These are phyloP conservation scores for Mycena rosella DNA, from an alignment of 768 basidiomycete genomes.

Conservation along the genomic window DNA sequence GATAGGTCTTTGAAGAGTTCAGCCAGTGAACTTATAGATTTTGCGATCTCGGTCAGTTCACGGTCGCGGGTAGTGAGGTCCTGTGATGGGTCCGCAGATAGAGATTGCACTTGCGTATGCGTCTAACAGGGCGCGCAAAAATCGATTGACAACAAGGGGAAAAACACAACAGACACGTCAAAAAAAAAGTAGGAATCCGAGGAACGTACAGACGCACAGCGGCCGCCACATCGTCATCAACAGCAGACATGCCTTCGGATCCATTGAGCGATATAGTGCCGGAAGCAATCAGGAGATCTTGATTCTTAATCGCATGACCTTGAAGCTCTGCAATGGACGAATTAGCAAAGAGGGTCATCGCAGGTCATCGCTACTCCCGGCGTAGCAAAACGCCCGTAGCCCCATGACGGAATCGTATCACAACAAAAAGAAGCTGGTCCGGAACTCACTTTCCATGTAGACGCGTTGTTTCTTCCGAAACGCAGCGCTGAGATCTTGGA, in stretches of 20 bases:
- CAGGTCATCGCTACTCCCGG: slow-evolving; percentile 13
- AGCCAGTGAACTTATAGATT: slow-evolving; percentile 90
- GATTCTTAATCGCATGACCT: slow-evolving; percentile 98
- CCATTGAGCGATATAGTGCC: slow-evolving; percentile 87
- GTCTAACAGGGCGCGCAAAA: slow-evolving; percentile 32
- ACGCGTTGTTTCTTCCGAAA: slow-evolving; percentile 99
- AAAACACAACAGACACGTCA: slow-evolving; percentile 16
- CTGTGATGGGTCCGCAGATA: slow-evolving; percentile 53
- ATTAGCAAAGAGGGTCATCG: slow-evolving; percentile 21
- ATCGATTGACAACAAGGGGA: slow-evolving; percentile 7
- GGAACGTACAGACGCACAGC: slow-evolving; percentile 66
- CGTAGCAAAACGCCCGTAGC: slow-evolving; percentile 27
- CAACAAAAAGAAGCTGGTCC: slow-evolving; percentile 19
- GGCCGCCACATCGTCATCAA: slow-evolving; percentile 92
- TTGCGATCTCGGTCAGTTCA: slow-evolving; percentile 91
- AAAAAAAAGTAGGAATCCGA: slow-evolving; percentile 29
- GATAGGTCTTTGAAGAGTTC: slow-evolving; percentile 98
- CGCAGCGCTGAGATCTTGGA: slow-evolving; percentile 91
- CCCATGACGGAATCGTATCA: slow-evolving; percentile 39
- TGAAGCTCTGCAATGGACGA: slow-evolving; percentile 75
- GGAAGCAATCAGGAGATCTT: slow-evolving; percentile 92
- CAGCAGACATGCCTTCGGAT: slow-evolving; percentile 83
- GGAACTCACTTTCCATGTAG: slow-evolving; percentile 94
- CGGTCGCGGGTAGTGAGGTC: slow-evolving; percentile 63
- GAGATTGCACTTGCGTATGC: slow-evolving; percentile 51